Conservation (phyloP, 345 rosid genomes). For the Heritiera fomes region DNA sequence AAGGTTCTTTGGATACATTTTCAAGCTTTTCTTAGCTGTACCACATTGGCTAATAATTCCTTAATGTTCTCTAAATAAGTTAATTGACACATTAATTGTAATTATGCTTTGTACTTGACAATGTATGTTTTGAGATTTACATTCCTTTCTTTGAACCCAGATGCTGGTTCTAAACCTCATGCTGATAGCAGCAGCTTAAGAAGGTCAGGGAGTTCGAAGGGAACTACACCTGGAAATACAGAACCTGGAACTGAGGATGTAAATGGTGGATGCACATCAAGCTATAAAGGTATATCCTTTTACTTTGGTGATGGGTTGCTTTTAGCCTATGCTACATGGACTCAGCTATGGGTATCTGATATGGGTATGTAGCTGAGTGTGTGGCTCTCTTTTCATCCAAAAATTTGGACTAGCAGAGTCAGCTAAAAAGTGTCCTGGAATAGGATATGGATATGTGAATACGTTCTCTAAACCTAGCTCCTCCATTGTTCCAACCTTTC, state of each 20-base stretch:
- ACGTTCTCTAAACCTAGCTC: too few species aligned
- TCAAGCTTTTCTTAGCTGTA: not conserved
- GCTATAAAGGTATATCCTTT: conserved; percentile 48
- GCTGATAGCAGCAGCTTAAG: conserved; percentile 37
- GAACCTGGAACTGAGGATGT: conserved; percentile 40
- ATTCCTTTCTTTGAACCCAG: conserved; percentile 37
- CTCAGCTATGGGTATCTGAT: too few species aligned
- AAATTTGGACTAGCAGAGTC: not conserved
- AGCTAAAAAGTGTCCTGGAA: not conserved
- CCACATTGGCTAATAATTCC: not conserved
- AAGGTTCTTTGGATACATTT: not conserved
- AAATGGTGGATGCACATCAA: conserved; percentile 36
- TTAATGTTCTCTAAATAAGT: not conserved
- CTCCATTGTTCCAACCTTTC: too few species aligned
- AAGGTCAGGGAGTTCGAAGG: conserved; percentile 38
- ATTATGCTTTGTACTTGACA: not conserved
- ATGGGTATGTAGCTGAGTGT: too few species aligned
- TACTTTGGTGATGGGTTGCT: not conserved
- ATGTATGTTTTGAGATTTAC: conserved; percentile 3
- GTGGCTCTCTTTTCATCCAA: too few species aligned
- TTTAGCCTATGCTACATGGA: not conserved
- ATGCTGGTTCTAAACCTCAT: conserved; percentile 42
- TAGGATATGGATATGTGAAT: too few species aligned
- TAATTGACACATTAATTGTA: not conserved
- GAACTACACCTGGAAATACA: conserved; percentile 21